Base-by-base conservation (phyloP, 495 filamentous ascomycete genomes). In the Penicillium parvum region DNA sequence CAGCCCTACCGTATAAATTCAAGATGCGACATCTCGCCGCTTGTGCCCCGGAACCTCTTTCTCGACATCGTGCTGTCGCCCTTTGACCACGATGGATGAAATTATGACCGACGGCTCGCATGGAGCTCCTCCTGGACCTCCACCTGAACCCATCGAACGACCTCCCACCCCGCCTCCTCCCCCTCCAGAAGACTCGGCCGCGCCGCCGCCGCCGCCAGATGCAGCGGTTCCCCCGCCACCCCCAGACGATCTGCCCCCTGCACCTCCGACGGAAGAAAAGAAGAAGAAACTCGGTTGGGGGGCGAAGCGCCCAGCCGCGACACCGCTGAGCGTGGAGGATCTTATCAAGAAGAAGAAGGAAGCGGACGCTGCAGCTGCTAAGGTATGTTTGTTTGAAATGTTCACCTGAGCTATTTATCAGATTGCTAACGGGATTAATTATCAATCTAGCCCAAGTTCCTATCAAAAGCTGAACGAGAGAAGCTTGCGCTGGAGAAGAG, bases 391-490 rank as follows among this genome's bases (percentile, higher is more conserved):
- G 2, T 15, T n/a, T n/a, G n/a, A n/a, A n/a, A n/a, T n/a, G n/a
- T n/a, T n/a, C n/a, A n/a, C n/a, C n/a, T n/a, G n/a, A n/a, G n/a
- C n/a, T n/a, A n/a, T n/a, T n/a, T n/a, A n/a, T n/a, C n/a, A n/a
- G n/a, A n/a, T n/a, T n/a, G n/a, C n/a, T n/a, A n/a, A n/a, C n/a
- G n/a, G n/a, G n/a, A n/a, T n/a, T n/a, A n/a, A n/a, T n/a, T 17
- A 32, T 23, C 4, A 20, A 25, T 37, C 23, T 58, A 95, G 79
- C 94, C 94, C 3, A 90, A 91, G 69, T 98, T 95, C 61, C 67
- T 98, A 8, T 84, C 88, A 3, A 96, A 90, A 72, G 85, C 85
- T 23, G 77, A 96, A 61, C 82, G 92, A 27, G 94, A 97, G 60
- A 81, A 81, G 37, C 60, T 96, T 41, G 90, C 88, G 5, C 67